A percentile compares a stretch with the other conserved stretches of the same genome.
These are phyloP conservation scores for Aspergillus awamori DNA, from an alignment of 2,329 filamentous ascomycete genomes.

Conservation along the genomic window DNA sequence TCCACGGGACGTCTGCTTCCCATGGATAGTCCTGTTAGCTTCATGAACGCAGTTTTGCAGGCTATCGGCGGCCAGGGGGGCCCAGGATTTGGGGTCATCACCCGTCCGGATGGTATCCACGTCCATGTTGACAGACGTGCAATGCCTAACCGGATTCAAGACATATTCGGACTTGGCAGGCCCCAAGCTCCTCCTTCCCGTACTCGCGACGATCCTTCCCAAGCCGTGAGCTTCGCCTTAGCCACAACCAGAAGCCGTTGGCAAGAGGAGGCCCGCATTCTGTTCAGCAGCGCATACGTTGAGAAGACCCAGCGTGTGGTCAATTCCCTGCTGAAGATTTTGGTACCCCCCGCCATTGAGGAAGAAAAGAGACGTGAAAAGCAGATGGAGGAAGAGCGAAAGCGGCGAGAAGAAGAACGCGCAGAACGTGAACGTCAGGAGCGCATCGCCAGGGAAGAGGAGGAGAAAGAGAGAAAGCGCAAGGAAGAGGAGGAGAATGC, in stretches of 20 bases:
- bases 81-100: conserved; percentile 47
- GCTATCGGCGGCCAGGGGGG: conserved; percentile 52
- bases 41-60: conserved; percentile 61
- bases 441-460: conserved; percentile 67
- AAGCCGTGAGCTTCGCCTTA: conserved; percentile 74
- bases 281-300: conserved; percentile 70
- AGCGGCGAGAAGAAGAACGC: conserved; percentile 64
- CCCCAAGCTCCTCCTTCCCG: conserved; percentile 35
- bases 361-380: conserved; percentile 72
- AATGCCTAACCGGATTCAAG: conserved; percentile 58
- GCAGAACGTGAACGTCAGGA: conserved; percentile 64
- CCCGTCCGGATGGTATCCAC: conserved; percentile 55
- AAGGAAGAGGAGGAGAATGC: conserved; percentile 71
- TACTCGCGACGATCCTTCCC: conserved; percentile 57
- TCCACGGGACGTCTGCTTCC: conserved; percentile 49
- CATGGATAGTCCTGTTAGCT: conserved; percentile 56
- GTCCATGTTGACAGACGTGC: conserved; percentile 57
- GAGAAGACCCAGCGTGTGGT: conserved; percentile 72
- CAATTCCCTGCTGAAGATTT: conserved; percentile 68
- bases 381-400: conserved; percentile 58
- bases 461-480: conserved; percentile 70
- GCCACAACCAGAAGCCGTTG: conserved; percentile 76
- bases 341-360: conserved; percentile 84
- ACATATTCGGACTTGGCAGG: conserved; percentile 42
- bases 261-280: conserved; percentile 84